Evolutionary conservation across 2,329 filamentous ascomycete genomes (phyloP).

Genomic region (Xylaria sp.): DNA sequence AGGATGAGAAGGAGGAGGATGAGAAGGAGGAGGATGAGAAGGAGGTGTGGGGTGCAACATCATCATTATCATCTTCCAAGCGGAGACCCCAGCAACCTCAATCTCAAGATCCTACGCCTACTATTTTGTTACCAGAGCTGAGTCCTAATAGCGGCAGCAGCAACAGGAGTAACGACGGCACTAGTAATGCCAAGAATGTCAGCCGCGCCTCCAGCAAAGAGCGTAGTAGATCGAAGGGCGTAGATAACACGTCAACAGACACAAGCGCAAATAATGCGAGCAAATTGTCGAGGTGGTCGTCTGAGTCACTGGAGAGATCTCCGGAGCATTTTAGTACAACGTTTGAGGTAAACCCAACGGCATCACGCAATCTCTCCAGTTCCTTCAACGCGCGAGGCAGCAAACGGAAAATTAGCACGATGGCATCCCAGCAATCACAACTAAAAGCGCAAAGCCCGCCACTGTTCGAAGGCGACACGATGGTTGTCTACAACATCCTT

Average conservation of each 20-base stretch:
- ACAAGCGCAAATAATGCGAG: constrained; percentile 11
- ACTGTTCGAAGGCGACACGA: constrained; percentile 85
- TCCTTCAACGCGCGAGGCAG: neutral
- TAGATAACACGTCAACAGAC: constrained; percentile 36
- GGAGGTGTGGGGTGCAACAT: constrained; percentile 17
- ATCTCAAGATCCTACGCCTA: constrained; percentile 5
- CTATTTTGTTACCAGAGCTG: constrained; percentile 11
- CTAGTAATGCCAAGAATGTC: constrained; percentile 15
- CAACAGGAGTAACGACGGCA: neutral
- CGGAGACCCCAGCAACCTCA: constrained; percentile 16
- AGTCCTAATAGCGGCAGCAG: neutral
- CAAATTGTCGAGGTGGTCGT: constrained; percentile 23
- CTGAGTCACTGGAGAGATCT: constrained; percentile 27
- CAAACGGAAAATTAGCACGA: constrained; percentile 33
- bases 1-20: neutral
- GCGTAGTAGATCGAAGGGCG: constrained; percentile 29
- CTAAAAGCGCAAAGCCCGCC: constrained; percentile 54
- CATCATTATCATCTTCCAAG: neutral
- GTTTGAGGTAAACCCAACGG: constrained; percentile 9
- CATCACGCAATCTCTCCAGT: neutral
- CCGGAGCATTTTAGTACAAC: constrained; percentile 30
- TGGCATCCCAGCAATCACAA: constrained; percentile 26
- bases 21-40: neutral
- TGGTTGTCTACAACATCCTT: constrained; percentile 76
- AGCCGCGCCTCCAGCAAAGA: constrained; percentile 29